These are phyloP conservation scores for Zymoseptoria passerinii DNA, from an alignment of 2,329 filamentous ascomycete species.

Conservation along the genomic window DNA sequence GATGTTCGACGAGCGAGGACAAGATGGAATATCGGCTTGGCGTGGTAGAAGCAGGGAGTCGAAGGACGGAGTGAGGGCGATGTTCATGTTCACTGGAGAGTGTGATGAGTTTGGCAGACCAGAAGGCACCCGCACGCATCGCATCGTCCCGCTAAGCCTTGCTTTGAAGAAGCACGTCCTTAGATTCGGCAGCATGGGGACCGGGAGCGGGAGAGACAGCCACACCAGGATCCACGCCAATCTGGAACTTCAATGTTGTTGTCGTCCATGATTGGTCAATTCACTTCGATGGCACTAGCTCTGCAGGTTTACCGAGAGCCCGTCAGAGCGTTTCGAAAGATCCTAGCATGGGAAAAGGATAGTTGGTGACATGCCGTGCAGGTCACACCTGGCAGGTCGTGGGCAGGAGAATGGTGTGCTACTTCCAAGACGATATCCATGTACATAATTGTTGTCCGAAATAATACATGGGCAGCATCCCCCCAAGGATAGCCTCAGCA, in stretches of 20 bases:
- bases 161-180: not conserved
- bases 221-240: not conserved
- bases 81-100: slow-evolving; percentile 2
- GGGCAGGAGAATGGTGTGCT: not conserved
- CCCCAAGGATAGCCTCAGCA: not conserved
- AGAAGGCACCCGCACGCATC: not conserved
- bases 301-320: slow-evolving; percentile 1
- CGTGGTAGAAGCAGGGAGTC: slow-evolving; percentile 4
- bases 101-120: not conserved
- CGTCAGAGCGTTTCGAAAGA: slow-evolving; percentile 1
- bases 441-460: not conserved
- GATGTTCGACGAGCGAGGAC: slow-evolving; percentile 1
- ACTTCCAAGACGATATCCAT: not conserved
- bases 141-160: not conserved
- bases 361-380: not conserved
- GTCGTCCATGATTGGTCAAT: not conserved
- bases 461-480: not conserved
- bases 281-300: not conserved
- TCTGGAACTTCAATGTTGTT: not conserved
- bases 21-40: slow-evolving; percentile 10
- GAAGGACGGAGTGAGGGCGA: slow-evolving; percentile 1
- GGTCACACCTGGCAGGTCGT: not conserved
- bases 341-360: not conserved
- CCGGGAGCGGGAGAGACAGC: not conserved
- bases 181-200: not conserved